Conservation (phyloP, 768 basidiomycete species). For the Suillus americanus region DNA sequence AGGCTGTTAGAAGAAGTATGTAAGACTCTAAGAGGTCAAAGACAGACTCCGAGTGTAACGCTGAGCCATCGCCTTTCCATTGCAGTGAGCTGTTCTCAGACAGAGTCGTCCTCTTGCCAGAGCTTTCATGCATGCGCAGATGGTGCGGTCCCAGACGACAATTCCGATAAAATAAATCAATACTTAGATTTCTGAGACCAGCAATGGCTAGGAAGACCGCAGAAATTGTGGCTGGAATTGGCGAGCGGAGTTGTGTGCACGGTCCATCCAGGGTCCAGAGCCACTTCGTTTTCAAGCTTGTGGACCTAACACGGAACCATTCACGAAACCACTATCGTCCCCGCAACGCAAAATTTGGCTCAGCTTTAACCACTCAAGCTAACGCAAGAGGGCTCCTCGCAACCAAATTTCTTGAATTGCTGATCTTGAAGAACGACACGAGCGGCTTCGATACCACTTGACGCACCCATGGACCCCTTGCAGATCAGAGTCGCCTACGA, state of each 20-base stretch:
- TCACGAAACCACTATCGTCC: not conserved
- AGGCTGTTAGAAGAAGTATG: not conserved
- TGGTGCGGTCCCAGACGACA: not conserved
- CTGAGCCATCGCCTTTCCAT: not conserved
- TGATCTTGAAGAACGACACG: not conserved
- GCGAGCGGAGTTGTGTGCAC: constrained; percentile 3
- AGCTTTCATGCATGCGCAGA: not conserved
- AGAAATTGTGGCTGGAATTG: not conserved
- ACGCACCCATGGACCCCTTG: not conserved
- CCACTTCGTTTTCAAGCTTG: not conserved
- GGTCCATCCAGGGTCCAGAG: constrained; percentile 1
- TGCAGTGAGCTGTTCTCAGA: not conserved
- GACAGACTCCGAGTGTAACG: not conserved
- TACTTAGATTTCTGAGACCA: not conserved
- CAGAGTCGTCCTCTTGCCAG: not conserved
- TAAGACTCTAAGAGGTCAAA: not conserved
- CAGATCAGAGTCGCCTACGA: not conserved
- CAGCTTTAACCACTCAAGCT: not conserved
- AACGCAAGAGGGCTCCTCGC: not conserved
- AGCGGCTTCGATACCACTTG: not conserved
- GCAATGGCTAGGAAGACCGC: not conserved
- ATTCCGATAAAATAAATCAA: not conserved
- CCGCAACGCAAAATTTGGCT: not conserved
- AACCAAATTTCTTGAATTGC: not conserved
- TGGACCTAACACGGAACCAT: not conserved